Evolutionary conservation across 495 filamentous ascomycete species (phyloP).

Genomic region (Xeromyces bisporus): DNA sequence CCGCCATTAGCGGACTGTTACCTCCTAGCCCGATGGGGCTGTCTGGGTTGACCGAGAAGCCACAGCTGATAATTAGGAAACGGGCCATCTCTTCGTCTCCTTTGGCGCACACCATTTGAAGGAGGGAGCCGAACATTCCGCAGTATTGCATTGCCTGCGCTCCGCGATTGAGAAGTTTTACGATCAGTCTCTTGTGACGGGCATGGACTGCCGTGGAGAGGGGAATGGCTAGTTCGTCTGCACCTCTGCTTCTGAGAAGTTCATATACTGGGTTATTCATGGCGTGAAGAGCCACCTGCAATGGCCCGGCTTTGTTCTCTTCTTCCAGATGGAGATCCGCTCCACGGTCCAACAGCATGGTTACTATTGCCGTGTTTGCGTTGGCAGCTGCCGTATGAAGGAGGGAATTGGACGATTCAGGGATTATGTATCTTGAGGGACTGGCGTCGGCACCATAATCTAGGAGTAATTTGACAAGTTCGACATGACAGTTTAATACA

Average conservation of each 20-base stretch:
- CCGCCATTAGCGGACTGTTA: not conserved
- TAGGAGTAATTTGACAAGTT: slow-evolving; percentile 1
- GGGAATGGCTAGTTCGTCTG: not conserved
- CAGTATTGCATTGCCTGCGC: slow-evolving; percentile 1
- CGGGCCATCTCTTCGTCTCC: not conserved
- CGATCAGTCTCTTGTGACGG: not conserved
- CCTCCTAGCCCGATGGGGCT: not conserved
- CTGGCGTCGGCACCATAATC: slow-evolving; percentile 1
- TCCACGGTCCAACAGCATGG: slow-evolving; percentile 4
- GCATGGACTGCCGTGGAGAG: not conserved
- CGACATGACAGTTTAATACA: not conserved
- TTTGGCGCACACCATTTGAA: not conserved
- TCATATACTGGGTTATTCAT: not conserved
- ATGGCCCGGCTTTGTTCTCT: slow-evolving; percentile 1
- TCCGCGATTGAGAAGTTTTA: slow-evolving; percentile 1
- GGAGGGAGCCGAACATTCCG: not conserved
- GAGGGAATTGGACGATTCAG: slow-evolving; percentile 1
- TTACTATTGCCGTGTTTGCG: slow-evolving; percentile 3
- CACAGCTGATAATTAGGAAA: not conserved
- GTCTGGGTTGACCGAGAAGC: not conserved
- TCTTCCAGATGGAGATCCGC: slow-evolving; percentile 1
- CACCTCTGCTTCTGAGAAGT: not conserved
- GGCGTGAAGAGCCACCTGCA: not conserved
- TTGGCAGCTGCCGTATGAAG: slow-evolving; percentile 2
- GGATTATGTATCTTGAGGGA: not conserved